Evolutionary conservation across 306 rosid species (phyloP).

Genomic region (Delonix regia): DNA sequence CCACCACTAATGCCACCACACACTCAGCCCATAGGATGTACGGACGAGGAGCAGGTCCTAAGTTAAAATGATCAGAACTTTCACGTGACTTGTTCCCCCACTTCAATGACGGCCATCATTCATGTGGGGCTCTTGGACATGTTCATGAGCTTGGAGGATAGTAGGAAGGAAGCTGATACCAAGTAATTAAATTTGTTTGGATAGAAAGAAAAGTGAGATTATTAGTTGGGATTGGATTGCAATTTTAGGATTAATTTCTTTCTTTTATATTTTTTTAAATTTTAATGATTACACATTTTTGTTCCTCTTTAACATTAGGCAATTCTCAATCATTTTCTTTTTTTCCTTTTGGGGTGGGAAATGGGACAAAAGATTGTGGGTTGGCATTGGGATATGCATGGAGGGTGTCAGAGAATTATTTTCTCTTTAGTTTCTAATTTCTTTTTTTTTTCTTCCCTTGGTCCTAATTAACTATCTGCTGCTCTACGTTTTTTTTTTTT

Average conservation of each 20-base stretch:
- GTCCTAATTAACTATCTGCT: slow-evolving; percentile 25
- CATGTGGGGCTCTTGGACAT: slow-evolving; percentile 41
- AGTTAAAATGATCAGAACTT: background rate
- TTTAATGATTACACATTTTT: background rate
- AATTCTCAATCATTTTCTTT: background rate
- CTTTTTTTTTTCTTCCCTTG: slow-evolving; percentile 8
- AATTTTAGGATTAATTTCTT: background rate
- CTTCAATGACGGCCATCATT: slow-evolving; percentile 20
- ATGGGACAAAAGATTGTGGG: slow-evolving; percentile 2
- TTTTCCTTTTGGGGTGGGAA: background rate
- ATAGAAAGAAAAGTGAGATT: background rate
- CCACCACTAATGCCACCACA: slow-evolving; percentile 7
- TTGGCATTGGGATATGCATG: slow-evolving; percentile 1
- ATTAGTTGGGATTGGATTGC: slow-evolving; percentile 6
- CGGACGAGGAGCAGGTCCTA: slow-evolving; percentile 32
- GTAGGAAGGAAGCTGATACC: background rate
- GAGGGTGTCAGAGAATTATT: background rate
- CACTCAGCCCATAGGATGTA: slow-evolving; percentile 21
- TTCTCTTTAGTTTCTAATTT: background rate
- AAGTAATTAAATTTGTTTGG: slow-evolving; percentile 26
- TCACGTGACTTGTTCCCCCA: slow-evolving; percentile 60
- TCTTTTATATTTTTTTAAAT: too few species aligned
- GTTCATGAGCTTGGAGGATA: background rate
- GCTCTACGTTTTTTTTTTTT: background rate
- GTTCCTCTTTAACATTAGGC: background rate